Base-by-base conservation (phyloP, 257 asterid genomes). In the Scutellaria baicalensis region DNA sequence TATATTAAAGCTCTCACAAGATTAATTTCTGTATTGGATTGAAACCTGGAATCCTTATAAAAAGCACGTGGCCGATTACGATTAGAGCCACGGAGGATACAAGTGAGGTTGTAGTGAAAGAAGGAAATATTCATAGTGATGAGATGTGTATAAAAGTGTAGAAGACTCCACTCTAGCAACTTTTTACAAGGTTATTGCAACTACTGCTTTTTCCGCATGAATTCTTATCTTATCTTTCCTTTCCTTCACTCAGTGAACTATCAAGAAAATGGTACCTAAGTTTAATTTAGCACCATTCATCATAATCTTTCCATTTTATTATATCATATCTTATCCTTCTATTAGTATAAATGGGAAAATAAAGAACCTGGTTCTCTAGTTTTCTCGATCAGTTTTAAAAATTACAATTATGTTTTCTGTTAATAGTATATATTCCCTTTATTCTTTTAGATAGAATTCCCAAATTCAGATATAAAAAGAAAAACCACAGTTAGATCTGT, bases 361-460 rank as follows among this genome's bases (percentile, higher is more conserved):
- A 62, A 2, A 69, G 68, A 62, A 62, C 63, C 71, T 11, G 66
- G 55, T 75, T 62, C 70, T 60, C 74, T 12, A 5, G 20, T 52
- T 57, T 21, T 54, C 35, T 74, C n/a, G 33, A 27, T 27, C 62
- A 48, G 69, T 48, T 66, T 58, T n/a, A n/a, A n/a, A n/a, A n/a
- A n/a, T n/a, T 6, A 6, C 14, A 61, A n/a, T 17, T 10, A 44
- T 10, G n/a, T 44, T 10, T 44, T 10, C 50, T 12, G 6, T 27
- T 27, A 27, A 27, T 27, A 27, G n/a, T n/a, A n/a, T n/a, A n/a
- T n/a, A n/a, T n/a, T 27, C 4, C 33, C 33, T 27, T 27, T 27
- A 27, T 27, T 27, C 33, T 27, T 27, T 27, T 27, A 27, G 33
- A 3, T 27, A 27, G 33, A 27, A 4, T 27, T 27, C 5, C 33